Percentiles rank a stretch among this genome's conserved stretches.
phyloP scores from a whole-genome alignment of 2,329 filamentous ascomycete species.

The Penicillium sp. region DNA sequence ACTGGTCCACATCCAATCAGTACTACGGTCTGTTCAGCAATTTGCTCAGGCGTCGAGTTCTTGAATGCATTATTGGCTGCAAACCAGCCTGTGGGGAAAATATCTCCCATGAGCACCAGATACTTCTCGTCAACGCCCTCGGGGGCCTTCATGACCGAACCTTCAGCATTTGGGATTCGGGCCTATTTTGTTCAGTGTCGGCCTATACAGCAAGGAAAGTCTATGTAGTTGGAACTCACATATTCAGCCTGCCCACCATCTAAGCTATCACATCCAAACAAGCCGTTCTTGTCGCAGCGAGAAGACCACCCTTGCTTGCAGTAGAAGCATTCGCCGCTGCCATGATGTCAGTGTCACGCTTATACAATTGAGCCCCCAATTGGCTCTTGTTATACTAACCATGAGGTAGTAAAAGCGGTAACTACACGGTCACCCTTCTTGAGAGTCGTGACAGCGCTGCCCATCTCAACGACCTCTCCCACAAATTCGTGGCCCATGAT shows the following conservation, averaged over 20 bases:
- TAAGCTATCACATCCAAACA: constrained; percentile 69
- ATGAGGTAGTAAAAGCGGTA: constrained; percentile 78
- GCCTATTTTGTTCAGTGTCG: constrained; percentile 46
- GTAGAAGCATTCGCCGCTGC: constrained; percentile 74
- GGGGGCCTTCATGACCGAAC: constrained; percentile 73
- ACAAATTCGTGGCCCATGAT: constrained; percentile 82
- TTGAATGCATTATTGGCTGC: constrained; percentile 76
- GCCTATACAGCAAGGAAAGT: neutral
- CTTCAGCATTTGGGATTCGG: constrained; percentile 76
- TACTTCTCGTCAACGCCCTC: constrained; percentile 69
- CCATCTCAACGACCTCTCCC: constrained; percentile 68
- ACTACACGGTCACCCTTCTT: constrained; percentile 76
- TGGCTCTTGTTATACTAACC: constrained; percentile 49
- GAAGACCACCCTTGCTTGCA: constrained; percentile 75
- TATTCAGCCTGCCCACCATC: constrained; percentile 83
- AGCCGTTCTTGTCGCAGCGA: constrained; percentile 66
- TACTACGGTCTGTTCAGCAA: constrained; percentile 68
- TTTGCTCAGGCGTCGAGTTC: constrained; percentile 57
- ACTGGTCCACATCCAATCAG: constrained; percentile 84
- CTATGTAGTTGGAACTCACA: constrained; percentile 39
- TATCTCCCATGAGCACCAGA: constrained; percentile 86
- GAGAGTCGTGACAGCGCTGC: constrained; percentile 66
- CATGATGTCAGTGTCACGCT: constrained; percentile 8
- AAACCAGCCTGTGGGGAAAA: constrained; percentile 83
- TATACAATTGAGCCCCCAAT: neutral